Evolutionary conservation across 495 filamentous ascomycete species (phyloP).

Genomic region (Talaromyces wortmannii): DNA sequence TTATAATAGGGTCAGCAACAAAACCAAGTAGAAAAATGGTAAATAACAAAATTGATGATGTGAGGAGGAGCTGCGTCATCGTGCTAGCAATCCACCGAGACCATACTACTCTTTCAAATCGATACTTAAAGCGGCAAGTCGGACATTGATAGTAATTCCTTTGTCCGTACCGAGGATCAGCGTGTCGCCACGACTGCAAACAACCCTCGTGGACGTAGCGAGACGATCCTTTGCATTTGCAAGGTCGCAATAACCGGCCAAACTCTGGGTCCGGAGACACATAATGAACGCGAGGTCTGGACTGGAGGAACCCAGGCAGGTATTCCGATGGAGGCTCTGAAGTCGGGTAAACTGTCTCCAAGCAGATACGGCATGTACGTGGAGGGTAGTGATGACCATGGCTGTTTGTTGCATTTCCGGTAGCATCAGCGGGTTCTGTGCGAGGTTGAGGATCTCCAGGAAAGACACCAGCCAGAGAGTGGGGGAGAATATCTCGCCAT

Average conservation of each 20-base stretch:
- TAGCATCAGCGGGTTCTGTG: conserved; percentile 10
- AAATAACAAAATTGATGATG: conserved; percentile 58
- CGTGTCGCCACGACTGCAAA: conserved; percentile 75
- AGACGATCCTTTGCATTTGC: conserved; percentile 86
- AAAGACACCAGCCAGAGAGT: background rate
- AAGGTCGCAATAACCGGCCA: conserved; percentile 83
- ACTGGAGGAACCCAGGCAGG: conserved; percentile 56
- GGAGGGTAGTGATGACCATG: conserved; percentile 50
- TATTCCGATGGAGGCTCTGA: conserved; percentile 56
- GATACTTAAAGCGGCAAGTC: conserved; percentile 82
- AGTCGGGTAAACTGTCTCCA: conserved; percentile 77
- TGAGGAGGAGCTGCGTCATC: conserved; percentile 55
- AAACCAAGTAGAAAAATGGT: conserved; percentile 79
- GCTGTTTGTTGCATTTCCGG: conserved; percentile 11
- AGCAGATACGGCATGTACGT: conserved; percentile 85
- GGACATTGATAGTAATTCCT: conserved; percentile 82
- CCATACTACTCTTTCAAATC: conserved; percentile 70
- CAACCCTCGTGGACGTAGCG: conserved; percentile 96
- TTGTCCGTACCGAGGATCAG: conserved; percentile 58
- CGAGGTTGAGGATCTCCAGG: conserved; percentile 7
- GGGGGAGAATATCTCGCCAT: conserved; percentile 1
- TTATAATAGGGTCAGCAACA: conserved; percentile 87
- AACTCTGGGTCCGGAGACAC: conserved; percentile 64
- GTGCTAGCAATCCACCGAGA: conserved; percentile 66
- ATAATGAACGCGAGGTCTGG: conserved; percentile 60